Base-by-base conservation (phyloP, 163 green algal genomes). In the Chlorella variabilis region DNA sequence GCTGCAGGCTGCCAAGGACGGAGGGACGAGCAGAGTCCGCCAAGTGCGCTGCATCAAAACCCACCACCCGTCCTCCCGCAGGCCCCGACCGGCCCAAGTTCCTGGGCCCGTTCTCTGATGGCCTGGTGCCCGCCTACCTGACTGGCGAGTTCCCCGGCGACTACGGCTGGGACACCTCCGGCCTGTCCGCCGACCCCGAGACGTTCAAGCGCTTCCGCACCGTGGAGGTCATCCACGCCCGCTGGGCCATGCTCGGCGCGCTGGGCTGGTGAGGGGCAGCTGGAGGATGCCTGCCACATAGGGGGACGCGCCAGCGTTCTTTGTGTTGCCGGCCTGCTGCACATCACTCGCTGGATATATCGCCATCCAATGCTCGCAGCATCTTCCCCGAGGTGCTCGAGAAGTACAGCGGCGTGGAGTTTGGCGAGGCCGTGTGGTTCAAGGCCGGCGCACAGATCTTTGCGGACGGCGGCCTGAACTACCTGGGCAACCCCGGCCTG, bases 361-460 rank as follows among this genome's bases (percentile, higher is more conserved):
- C n/a, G n/a, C n/a, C 51, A 62, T 62, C 9, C 51, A 25, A 62
- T 8, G 9, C 51, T 62, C 45, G 90, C 71, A 92, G 87, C 90
- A 62, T 95, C 27, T 86, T 77, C 65, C 91, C 91, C 36, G 91
- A 95, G 87, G 76, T 92, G 77, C 87, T 94, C 59, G 71, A 87
- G 41, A 13, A 38, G 66, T 84, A 87, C 71, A 85, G 86, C 63
- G 80, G 77, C 48, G 89, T 93, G 61, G 66, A 90, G 74, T 93
- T 95, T 78, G 93, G 91, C 68, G 77, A 89, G 82, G 83, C 93
- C 45, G 84, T 94, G 56, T 98, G 95, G 95, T 98, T 97, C 93
- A 98, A 98, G 93, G 93, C 93, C 54, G 95, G 95, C 61, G 87
- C 91, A 27, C 89, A 94, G 90, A 98, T 98, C 91, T 97, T 98